phyloP scores from a whole-genome alignment of 129 eudicot genomes.

The Cynara cardunculus region DNA sequence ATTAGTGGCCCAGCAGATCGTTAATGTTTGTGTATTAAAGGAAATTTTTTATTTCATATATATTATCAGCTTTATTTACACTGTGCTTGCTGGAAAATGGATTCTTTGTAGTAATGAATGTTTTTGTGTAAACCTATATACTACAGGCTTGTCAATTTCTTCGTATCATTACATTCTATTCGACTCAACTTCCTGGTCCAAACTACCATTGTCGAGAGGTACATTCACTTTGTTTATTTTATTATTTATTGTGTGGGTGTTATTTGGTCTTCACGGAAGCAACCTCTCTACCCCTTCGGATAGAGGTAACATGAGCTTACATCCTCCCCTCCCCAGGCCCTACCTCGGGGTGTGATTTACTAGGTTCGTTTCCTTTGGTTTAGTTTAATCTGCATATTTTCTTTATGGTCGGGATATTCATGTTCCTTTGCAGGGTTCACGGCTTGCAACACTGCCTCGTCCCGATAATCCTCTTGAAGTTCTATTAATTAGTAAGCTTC shows the following conservation, averaged over 20 bases:
- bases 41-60: background rate
- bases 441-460: constrained; percentile 76
- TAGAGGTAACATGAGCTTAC: background rate
- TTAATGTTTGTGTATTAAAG: background rate
- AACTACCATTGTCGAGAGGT: constrained; percentile 97
- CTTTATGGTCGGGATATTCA: background rate
- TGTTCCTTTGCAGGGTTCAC: constrained; percentile 53
- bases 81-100: background rate
- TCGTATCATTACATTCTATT: constrained; percentile 77
- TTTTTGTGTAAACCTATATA: background rate
- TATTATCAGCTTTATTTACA: background rate
- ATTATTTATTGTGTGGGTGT: background rate
- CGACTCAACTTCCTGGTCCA: constrained; percentile 95
- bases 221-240: background rate
- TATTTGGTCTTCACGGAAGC: background rate
- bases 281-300: background rate
- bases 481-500: constrained; percentile 55
- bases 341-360: background rate
- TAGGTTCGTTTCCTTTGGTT: background rate
- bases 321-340: background rate
- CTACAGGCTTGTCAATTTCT: constrained; percentile 84
- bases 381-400: background rate
- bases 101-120: background rate
- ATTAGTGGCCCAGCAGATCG: background rate
- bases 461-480: constrained; percentile 65